Base-by-base conservation (phyloP, 495 filamentous ascomycete species). In the Tricharina praecox region DNA sequence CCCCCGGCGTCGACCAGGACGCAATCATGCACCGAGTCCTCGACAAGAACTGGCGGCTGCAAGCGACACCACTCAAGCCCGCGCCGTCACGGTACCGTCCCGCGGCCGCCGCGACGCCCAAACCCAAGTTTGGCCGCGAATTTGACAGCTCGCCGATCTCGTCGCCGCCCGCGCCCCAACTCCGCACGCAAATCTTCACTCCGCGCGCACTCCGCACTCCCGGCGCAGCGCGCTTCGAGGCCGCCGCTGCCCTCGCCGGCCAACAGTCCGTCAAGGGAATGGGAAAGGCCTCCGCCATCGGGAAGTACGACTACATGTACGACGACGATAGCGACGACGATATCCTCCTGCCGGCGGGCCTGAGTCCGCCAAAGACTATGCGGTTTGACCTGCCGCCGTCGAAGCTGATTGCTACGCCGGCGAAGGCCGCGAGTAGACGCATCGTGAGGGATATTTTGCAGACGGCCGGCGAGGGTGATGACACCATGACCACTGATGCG, bases 321-420 rank as follows among this genome's bases (percentile, higher is more conserved):
- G 73, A 81, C 34, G 65, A 68, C 33, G 75, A 73, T 35, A 69
- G 68, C 7, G 73, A 72, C 23, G 70, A 77, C 16, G 46, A 55
- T 23, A 66, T 74, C 1, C 74, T 76, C 33, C 71, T 70, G 1
- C 66, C 65, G 8, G 52, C 75, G 10, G 83, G 76, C 0, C 75
- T 85, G 54, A 93, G 84, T 56, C 90, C 92, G 28, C 90, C 90
- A 0, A 94, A 94, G 66, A 99, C 90, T 21, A 93, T 99, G 62
- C 86, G 94, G 59, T 99, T 99, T 60, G 81, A 85, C 55, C 69
- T 99, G 48, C 87, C 87, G 47, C 81, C 85, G 57, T 81, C 78
- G 40, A 77, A 82, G 51, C 63, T 99, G 25, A 64, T 99, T 66
- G 85, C 90, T 55, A 99, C 90, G 20, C 90, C 90, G 48, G 85